Evolutionary conservation across 2,329 filamentous ascomycete genomes (phyloP), one percentile per base, ranked within the genome.

Genomic region (Berkeleyomyces basicola): DNA sequence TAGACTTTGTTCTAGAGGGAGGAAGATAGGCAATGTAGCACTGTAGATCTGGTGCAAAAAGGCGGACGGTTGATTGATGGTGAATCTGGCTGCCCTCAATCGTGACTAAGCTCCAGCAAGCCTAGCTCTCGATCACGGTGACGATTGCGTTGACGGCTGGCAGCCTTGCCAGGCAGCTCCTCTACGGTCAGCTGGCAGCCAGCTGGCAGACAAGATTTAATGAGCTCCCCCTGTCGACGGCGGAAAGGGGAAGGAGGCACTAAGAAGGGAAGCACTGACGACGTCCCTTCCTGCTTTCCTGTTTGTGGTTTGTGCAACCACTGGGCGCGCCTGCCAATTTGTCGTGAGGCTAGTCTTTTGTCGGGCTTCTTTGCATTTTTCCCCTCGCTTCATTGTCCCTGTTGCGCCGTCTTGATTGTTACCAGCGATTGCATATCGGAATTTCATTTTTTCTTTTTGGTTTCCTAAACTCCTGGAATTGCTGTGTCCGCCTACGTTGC

Each of bases 151-250:
- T 62, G 63, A 42, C 47, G 61, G 58, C 76, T 78, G 76, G 78
- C 72, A 79, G 78, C 79, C 79, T 81, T 79, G 75, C 70, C 68
- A 16, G 14, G 37, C 9, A n/a, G 9, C 36, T 23, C n/a, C 39
- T 40, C 40, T 49, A 33, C 7, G 4, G 7, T 4, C 51, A 64
- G 59, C 43, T 61, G 57, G 3, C 37, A 1, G 40, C 0, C 47
- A 60, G 46, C 55, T 49, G 57, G 11, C 33, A 7, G 0, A 49
- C 14, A 16, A 44, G 6, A 7, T 37, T 4, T 40, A 61, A 49
- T 7, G 42, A 40, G 61, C 42, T 55, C 23, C 23, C 23, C 23
- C 23, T 23, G 23, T 23, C 23, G 23, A 23, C 2, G 61, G 47
- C 4, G 47, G n/a, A 62, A 59, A 39, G 58, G 44, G 9, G 46